Percentiles rank a stretch among this genome's conserved stretches.
Conservation (phyloP, 345 rosid genomes). For the Citrus glauca region DNA sequence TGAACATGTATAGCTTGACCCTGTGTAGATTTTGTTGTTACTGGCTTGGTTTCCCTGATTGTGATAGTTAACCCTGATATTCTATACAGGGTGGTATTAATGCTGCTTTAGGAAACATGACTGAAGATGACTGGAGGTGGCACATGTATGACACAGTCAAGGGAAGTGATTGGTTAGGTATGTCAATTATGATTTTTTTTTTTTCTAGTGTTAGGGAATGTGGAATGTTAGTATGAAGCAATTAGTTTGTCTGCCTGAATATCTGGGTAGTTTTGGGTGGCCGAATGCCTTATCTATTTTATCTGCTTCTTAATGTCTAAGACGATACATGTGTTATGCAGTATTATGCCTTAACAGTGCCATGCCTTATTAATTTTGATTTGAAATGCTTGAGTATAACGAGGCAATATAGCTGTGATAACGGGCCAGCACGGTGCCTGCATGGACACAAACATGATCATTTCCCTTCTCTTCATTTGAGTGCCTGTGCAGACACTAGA, state of each 20-base stretch:
- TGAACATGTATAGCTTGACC: not conserved
- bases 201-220: not conserved
- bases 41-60: conserved; percentile 3
- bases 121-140: conserved; percentile 99
- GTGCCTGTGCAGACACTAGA: not conserved
- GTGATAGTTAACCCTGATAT: conserved; percentile 6
- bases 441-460: not conserved
- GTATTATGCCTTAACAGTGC: not conserved
- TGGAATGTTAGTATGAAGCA: not conserved
- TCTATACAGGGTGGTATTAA: conserved; percentile 86
- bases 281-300: not conserved
- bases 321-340: not conserved
- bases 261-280: not conserved
- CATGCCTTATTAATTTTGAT: not conserved
- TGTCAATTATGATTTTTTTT: not conserved
- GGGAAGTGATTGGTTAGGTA: conserved; percentile 99
- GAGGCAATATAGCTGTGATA: not conserved
- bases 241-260: not conserved
- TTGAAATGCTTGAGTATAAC: not conserved
- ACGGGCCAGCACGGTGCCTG: not conserved
- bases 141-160: conserved; percentile 99
- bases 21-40: not conserved
- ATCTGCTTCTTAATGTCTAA: not conserved
- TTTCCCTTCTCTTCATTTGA: no score
- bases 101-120: conserved; percentile 97